Percentiles rank a stretch among this genome's conserved stretches.
Conservation (phyloP, 805 yeast genomes). For the Candida arabinofermentans region DNA sequence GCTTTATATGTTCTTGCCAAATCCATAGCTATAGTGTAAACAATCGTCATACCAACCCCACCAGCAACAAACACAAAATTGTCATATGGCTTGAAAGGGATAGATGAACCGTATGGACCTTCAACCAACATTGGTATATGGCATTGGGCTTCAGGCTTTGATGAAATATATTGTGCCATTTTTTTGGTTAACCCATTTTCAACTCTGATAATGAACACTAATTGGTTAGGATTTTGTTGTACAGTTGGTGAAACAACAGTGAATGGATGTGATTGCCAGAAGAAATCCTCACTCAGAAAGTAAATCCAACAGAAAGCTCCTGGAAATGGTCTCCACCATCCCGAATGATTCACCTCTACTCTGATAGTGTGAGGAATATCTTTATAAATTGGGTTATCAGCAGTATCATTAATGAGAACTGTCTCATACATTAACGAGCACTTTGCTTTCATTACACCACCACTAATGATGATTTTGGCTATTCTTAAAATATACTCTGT, state of each 20-base stretch:
- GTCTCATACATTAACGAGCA: constrained; percentile 31
- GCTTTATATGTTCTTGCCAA: constrained; percentile 32
- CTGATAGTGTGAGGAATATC: constrained; percentile 38
- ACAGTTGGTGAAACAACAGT: constrained; percentile 43
- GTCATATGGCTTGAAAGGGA: constrained; percentile 45
- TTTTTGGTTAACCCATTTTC: constrained; percentile 50
- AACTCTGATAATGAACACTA: constrained; percentile 42
- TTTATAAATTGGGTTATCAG: neutral
- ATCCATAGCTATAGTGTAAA: constrained; percentile 43
- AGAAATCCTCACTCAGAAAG: constrained; percentile 39
- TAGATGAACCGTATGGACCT: constrained; percentile 55
- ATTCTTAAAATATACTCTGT: constrained; percentile 60
- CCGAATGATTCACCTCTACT: constrained; percentile 47
- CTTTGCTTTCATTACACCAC: constrained; percentile 51
- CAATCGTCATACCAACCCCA: constrained; percentile 62
- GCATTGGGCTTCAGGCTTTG: constrained; percentile 32
- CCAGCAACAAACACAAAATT: constrained; percentile 54
- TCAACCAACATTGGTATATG: constrained; percentile 45
- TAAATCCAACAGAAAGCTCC: constrained; percentile 64
- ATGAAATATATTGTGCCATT: constrained; percentile 31
- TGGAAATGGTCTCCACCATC: constrained; percentile 50
- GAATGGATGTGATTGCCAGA: constrained; percentile 71
- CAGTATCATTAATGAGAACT: constrained; percentile 2
- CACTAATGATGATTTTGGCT: constrained; percentile 52
- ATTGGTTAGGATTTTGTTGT: constrained; percentile 39